Base-by-base conservation (phyloP, 2,329 filamentous ascomycete species). In the Alternaria longipes region DNA sequence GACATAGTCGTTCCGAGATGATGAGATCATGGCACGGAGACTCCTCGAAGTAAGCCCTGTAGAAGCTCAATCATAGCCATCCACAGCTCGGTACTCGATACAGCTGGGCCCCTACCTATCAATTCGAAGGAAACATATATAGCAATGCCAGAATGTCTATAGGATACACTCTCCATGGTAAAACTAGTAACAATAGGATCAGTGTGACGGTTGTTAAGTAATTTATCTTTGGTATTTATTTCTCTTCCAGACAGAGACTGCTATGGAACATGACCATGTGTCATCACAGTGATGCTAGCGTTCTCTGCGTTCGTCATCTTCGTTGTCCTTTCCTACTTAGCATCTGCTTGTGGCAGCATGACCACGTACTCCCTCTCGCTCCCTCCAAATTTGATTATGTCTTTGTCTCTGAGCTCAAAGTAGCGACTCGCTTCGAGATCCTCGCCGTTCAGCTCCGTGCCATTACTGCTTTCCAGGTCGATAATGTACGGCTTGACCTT, bases 301-400 rank as follows among this genome's bases (percentile, higher is more conserved):
- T 50, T 8, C n/a, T 1, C 22, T 22, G 12, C 12, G 22, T 16
- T 3, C 41, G 16, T 7, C 32, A 46, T 22, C 41, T 46, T 46
- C 20, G 8, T 55, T 32, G 14, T 36, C 24, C 18, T 22, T 11
- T 40, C 22, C 36, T 57, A 54, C 20, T 58, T 49, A 4, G 47
- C 36, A 16, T 77, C 76, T 6, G 68, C 66, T 20, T 75, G 75
- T 30, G 87, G 86, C 60, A 97, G 85, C 92, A 98, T 95, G 61
- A 98, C 79, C n/a, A 99, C 93, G 78, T 98, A 99, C 80, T 99
- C 95, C 71, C 93, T 87, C 60, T 91, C 91, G 75, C 93, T 97
- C 61, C 91, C 85, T 9, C 94, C 95, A 80, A 99, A 96, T 74
- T 88, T 88, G 59, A 99, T 78, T 75, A 99, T 88, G 78, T 99